Base-by-base conservation (phyloP, 305 asterid species). In the Striga hermonthica region DNA sequence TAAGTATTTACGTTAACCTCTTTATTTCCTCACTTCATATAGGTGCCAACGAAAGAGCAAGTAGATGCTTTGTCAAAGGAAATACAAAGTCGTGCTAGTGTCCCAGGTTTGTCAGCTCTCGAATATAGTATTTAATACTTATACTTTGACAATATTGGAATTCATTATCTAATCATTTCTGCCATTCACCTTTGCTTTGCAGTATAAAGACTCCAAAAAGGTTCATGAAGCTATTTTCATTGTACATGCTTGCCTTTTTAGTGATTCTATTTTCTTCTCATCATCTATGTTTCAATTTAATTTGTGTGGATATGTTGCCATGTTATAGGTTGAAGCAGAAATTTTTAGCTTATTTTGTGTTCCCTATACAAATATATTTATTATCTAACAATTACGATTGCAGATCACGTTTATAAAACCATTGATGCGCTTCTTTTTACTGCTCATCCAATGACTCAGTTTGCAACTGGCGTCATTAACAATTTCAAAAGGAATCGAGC, bases 371-470 rank as follows among this genome's bases (percentile, higher is more conserved):
- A 58, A 48, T 62, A 14, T 48, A n/a, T 39, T 57, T 58, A 47
- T 60, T 74, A 39, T 50, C 38, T 58, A 58, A 36, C 68, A 43
- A 66, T 60, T 67, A 37, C 60, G 57, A 59, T 75, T 75, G 79
- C 91, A 88, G 96, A 86, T 81, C 87, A 88, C 67, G 96, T 88
- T 41, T 88, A 76, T 62, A 86, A 84, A 77, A 77, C 94, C 47
- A 88, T 88, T 68, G 88, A 86, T 61, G 91, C 91, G 34, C 78
- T 88, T 60, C 94, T 89, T 35, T 59, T 78, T 57, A 79, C 77
- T 47, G 87, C 96, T 63, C 96, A 88, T 72, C 94, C 96, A 14
- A 88, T 88, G 96, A 88, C 96, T 70, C 96, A 88, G 76, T 88
- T 88, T 79, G 77, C 96, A 64, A 85, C 91, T 52, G 94, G 96